Evolutionary conservation across 257 asterid genomes (phyloP), one percentile per base, ranked within the genome.

Genomic region (Solanum infundibuliforme): DNA sequence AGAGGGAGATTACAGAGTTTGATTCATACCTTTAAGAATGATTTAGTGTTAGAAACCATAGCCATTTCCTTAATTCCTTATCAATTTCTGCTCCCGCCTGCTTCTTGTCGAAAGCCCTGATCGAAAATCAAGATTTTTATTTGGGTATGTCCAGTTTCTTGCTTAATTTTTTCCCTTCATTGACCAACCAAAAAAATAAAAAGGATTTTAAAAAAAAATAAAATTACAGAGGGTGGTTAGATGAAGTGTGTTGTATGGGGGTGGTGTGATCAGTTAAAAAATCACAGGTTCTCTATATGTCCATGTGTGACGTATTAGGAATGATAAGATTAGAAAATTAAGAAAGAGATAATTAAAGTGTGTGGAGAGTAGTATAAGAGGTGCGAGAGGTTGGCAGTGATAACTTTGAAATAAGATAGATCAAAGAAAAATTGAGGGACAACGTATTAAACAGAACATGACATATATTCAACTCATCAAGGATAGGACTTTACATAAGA

Each of bases 1-100:
- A 18, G 60, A 89, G 55, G 20, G 60, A 89, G 43, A 68, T 52
- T 5, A 60, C 4, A 23, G 60, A 39, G 58, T 6, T 68, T 13
- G 4, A 74, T 79, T 39, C 83, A 83, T 79, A 94, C 96, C 97
- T 95, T 94, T 29, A 88, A 90, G 90, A 86, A 84, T 76, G 94
- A 46, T 34, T 94, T 76, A 55, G 90, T 83, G 92, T 90, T 90
- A 69, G 95, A 92, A 31, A 92, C 90, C 82, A 87, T 87, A 73
- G 94, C 92, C 95, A 94, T 94, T 89, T 87, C 66, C 43, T 87
- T 87, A 88, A 60, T 21, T 21, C 66, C 27, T 58, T 58, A 23
- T 36, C 65, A 72, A 29, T 36, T 90, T 34, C 77, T 48, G 87
- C 27, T 13, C 3, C 86, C 43, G 48, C 48, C 31, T 66, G 66